A percentile compares a stretch with the other conserved stretches of the same genome.
Conservation (phyloP, 345 rosid species). For the Bruguiera sexangula region DNA sequence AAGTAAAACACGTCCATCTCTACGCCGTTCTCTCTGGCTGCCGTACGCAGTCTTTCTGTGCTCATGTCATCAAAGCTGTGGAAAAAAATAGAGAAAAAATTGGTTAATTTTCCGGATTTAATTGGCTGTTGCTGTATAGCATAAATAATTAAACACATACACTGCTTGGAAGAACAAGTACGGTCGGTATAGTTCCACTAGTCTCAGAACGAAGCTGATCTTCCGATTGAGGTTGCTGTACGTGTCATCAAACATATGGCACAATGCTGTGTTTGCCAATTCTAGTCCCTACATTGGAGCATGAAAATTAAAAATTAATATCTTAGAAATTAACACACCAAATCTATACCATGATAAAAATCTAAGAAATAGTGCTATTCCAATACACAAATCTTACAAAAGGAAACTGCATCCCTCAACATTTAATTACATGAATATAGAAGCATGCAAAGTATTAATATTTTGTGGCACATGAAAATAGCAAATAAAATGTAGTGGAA, state of each 20-base stretch:
- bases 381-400: too few relatives aligned
- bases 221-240: conserved; percentile 45
- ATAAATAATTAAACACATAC: conserved; percentile 37
- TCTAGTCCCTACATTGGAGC: conserved; percentile 36
- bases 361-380: too few relatives aligned
- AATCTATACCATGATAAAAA: too few relatives aligned
- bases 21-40: conserved; percentile 25
- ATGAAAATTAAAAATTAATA: not conserved
- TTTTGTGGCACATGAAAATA: too few relatives aligned
- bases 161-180: conserved; percentile 70
- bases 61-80: conserved; percentile 67
- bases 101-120: not conserved
- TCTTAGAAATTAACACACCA: too few relatives aligned
- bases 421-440: too few relatives aligned
- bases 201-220: conserved; percentile 53
- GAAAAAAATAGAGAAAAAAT: not conserved
- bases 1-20: conserved; percentile 43
- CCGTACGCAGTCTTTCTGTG: conserved; percentile 41
- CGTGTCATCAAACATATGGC: conserved; percentile 36
- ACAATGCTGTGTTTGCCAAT: conserved; percentile 46
- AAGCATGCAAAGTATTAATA: too few relatives aligned
- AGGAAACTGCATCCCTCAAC: too few relatives aligned
- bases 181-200: conserved; percentile 73
- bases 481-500: not conserved
- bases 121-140: not conserved